These are phyloP conservation scores for Triticum turgidum DNA, from an alignment of 176 grass and related monocot genomes.

Conservation along the genomic window DNA sequence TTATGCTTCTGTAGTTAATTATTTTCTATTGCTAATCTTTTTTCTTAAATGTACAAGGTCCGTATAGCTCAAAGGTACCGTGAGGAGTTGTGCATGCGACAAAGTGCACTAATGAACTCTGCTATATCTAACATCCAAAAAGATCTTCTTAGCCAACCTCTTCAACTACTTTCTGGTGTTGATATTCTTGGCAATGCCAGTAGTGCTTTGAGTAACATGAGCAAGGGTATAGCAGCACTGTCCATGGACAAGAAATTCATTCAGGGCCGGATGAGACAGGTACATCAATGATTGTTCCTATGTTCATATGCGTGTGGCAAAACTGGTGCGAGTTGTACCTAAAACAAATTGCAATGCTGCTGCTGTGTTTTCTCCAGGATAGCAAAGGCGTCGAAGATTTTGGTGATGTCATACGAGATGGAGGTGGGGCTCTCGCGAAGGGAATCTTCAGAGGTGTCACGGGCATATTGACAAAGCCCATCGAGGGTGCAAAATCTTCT, in stretches of 20 bases:
- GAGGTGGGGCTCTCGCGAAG: conserved; percentile 95
- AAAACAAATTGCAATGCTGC: not conserved
- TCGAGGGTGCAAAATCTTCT: conserved; percentile 94
- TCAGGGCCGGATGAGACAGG: conserved; percentile 88
- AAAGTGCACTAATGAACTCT: conserved; percentile 76
- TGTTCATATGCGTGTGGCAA: conserved; percentile 8
- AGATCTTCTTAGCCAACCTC: conserved; percentile 94
- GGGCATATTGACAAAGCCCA: conserved; percentile 93
- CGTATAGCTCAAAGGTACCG: conserved; percentile 84
- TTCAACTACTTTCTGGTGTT: conserved; percentile 96
- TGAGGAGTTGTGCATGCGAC: conserved; percentile 87
- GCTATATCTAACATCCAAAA: conserved; percentile 90
- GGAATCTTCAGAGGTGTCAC: conserved; percentile 97
- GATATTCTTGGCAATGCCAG: conserved; percentile 99
- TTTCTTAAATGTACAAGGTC: conserved; percentile 49
- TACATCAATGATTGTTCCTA: not conserved
- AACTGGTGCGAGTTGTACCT: conserved; percentile 1
- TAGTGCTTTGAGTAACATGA: conserved; percentile 98
- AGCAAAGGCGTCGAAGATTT: conserved; percentile 99
- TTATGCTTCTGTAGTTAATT: conserved; percentile 8
- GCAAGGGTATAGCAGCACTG: conserved; percentile 95
- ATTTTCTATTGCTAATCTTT: conserved; percentile 14
- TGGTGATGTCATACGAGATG: conserved; percentile 94
- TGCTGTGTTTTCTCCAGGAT: conserved; percentile 65
- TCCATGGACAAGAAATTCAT: conserved; percentile 99